Percentiles rank a stretch among this genome's conserved stretches.
Conservation (phyloP, 169 alveolate species). For the Plasmodium gaboni region DNA sequence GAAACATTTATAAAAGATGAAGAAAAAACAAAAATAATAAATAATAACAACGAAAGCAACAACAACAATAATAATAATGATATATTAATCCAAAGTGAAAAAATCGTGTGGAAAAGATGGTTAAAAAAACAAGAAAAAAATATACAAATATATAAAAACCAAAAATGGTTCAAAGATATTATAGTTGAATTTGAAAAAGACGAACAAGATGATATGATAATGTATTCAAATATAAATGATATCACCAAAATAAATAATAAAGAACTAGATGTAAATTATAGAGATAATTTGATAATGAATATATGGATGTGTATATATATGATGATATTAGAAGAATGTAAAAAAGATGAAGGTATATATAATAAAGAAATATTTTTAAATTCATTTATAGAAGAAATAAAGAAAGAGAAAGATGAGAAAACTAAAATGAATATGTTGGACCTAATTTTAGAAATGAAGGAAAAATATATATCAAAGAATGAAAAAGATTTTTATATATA, state of each 20-base stretch:
- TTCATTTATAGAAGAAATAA: too few species aligned
- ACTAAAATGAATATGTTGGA: too few species aligned
- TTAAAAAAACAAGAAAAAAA: background rate
- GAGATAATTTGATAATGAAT: background rate
- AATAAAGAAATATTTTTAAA: background rate
- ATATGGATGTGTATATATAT: background rate
- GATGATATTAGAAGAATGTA: background rate
- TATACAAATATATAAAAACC: background rate
- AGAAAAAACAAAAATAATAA: too few species aligned
- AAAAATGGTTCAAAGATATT: background rate
- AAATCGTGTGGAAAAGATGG: background rate
- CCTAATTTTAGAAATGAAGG: too few species aligned
- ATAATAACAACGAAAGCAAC: too few species aligned
- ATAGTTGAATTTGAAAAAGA: background rate
- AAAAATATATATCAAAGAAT: too few species aligned
- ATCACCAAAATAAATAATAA: too few species aligned
- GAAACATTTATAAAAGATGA: background rate
- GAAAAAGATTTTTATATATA: too few species aligned
- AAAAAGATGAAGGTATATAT: background rate
- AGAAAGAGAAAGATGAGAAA: too few species aligned
- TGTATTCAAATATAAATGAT: too few species aligned
- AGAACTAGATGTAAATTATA: background rate
- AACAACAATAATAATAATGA: too few species aligned
- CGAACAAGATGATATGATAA: background rate
- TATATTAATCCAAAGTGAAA: background rate